These are phyloP conservation scores for Vitis hybrid DNA, from an alignment of 177 flowering plant genomes.

Conservation along the genomic window DNA sequence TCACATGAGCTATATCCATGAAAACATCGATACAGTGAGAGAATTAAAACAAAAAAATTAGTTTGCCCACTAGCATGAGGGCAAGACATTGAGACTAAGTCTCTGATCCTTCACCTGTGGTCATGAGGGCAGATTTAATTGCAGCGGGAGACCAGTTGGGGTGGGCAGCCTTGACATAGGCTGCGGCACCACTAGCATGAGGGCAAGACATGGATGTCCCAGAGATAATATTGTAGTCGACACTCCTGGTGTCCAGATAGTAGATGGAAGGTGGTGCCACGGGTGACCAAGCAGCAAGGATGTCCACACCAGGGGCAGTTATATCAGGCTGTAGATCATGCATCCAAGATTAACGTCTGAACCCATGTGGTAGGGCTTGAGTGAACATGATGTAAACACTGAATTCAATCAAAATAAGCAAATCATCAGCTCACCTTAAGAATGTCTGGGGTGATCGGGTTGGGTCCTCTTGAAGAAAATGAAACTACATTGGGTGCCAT, in stretches of 20 bases:
- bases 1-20: conserved; percentile 16
- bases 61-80: too few species aligned
- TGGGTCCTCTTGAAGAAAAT: conserved; percentile 61
- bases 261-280: conserved; percentile 16
- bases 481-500: conserved; percentile 37
- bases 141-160: conserved; percentile 26
- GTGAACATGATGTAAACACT: too few species aligned
- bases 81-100: too few species aligned
- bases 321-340: conserved; percentile 31
- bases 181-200: conserved; percentile 31
- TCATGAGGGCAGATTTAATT: conserved; percentile 68
- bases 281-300: conserved; percentile 41
- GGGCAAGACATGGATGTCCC: conserved; percentile 76
- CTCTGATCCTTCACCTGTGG: conserved; percentile 33
- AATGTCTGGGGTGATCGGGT: conserved; percentile 29
- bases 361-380: not conserved
- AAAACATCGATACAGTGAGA: not conserved
- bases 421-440: conserved; percentile 35
- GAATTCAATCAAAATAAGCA: not conserved
- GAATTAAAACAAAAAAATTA: not conserved
- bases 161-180: conserved; percentile 25
- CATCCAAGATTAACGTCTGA: not conserved
- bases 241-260: conserved; percentile 17
- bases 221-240: conserved; percentile 18
- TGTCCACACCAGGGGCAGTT: conserved; percentile 44